phyloP scores from a whole-genome alignment of 495 filamentous ascomycete genomes.

The Neurospora sp. region DNA sequence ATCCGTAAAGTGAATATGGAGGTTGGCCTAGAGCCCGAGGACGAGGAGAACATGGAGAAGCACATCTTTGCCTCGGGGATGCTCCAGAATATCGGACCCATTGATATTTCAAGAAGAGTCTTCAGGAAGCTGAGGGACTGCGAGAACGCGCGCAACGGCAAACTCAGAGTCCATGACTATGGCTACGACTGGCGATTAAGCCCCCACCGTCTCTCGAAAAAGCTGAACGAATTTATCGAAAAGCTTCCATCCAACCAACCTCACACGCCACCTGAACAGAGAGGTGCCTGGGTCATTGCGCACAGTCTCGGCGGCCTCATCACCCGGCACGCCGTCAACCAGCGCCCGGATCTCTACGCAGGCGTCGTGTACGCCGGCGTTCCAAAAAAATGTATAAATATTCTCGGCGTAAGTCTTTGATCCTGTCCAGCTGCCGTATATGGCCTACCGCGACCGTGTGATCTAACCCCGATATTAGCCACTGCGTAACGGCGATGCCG shows the following conservation, averaged over 20 bases:
- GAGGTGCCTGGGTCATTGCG: constrained; percentile 73
- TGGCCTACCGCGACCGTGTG: constrained; percentile 2
- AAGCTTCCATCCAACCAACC: constrained; percentile 62
- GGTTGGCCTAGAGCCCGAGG: constrained; percentile 71
- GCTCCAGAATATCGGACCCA: constrained; percentile 80
- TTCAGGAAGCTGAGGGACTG: constrained; percentile 68
- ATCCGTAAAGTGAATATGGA: constrained; percentile 87
- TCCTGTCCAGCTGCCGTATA: constrained; percentile 15
- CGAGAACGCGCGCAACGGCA: constrained; percentile 59
- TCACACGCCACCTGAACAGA: constrained; percentile 32
- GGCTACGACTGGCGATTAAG: constrained; percentile 95
- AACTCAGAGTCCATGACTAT: constrained; percentile 75
- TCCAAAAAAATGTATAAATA: constrained; percentile 80
- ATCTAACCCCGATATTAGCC: constrained; percentile 35
- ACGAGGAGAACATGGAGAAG: constrained; percentile 78
- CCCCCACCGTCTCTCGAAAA: constrained; percentile 62
- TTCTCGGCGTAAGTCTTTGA: constrained; percentile 52
- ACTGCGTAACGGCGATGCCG: constrained; percentile 81
- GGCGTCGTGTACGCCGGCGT: constrained; percentile 82
- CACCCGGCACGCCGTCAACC: constrained; percentile 81
- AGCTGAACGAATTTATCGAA: constrained; percentile 62
- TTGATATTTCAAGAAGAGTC: constrained; percentile 77
- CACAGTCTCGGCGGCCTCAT: constrained; percentile 88
- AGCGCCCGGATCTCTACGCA: constrained; percentile 75
- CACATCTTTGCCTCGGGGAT: constrained; percentile 75